Percentiles rank a stretch among this genome's conserved stretches.
These are phyloP conservation scores for Penicillium turbatum DNA, from an alignment of 495 filamentous ascomycete genomes.

Conservation along the genomic window DNA sequence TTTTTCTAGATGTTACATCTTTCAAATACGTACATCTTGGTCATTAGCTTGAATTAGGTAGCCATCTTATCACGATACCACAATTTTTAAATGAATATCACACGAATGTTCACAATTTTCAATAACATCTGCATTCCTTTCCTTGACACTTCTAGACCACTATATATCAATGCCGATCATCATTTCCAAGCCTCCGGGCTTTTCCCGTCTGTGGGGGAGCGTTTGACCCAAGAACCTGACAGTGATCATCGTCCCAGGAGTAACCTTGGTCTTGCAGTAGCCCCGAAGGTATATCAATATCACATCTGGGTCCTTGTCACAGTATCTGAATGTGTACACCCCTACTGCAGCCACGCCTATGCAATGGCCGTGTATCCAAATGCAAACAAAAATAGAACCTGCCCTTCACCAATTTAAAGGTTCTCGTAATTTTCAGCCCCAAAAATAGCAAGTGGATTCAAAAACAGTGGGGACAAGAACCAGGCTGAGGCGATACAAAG, in stretches of 20 bases:
- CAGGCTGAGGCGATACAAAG: background rate
- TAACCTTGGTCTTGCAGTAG: background rate
- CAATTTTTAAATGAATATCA: background rate
- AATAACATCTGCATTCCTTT: background rate
- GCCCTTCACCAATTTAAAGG: no score
- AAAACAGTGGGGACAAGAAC: conserved; percentile 13
- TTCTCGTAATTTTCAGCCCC: conserved; percentile 8
- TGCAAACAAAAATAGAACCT: background rate
- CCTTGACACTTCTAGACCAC: background rate
- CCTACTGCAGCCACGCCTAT: background rate
- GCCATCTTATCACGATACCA: background rate
- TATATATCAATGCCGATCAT: conserved; percentile 10
- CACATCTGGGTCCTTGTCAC: background rate
- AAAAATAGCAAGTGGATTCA: conserved; percentile 24
- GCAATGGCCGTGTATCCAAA: background rate
- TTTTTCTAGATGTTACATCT: background rate
- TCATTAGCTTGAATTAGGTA: background rate
- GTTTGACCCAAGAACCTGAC: background rate
- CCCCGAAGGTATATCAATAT: background rate
- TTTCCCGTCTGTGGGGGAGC: conserved; percentile 9
- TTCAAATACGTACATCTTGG: background rate
- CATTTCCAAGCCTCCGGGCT: conserved; percentile 12
- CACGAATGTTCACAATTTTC: background rate
- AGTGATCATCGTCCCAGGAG: conserved; percentile 1
- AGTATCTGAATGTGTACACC: background rate